Evolutionary conservation across 2,329 filamentous ascomycete genomes (phyloP).

Genomic region (Bipolaris cookei): DNA sequence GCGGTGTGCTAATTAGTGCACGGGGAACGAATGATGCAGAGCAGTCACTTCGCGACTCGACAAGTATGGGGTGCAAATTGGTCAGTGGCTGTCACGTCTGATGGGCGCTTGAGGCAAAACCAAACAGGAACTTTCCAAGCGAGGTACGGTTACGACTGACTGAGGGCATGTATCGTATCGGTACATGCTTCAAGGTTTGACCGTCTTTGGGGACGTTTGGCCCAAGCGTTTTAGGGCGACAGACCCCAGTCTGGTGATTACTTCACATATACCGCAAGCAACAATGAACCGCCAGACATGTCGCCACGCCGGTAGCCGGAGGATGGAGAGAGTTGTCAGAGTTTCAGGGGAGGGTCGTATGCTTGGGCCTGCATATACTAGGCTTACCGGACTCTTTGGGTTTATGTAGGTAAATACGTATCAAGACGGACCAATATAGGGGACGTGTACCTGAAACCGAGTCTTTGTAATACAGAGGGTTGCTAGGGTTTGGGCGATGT

Average conservation of each 20-base stretch:
- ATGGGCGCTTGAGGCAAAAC: not conserved
- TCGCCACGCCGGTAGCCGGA: not conserved
- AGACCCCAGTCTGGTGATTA: too few species aligned
- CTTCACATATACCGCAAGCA: too few species aligned
- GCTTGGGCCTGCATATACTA: too few species aligned
- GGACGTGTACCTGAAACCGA: not conserved
- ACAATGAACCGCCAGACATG: not conserved
- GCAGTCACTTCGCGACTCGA: not conserved
- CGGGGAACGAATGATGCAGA: not conserved
- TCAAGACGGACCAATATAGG: not conserved
- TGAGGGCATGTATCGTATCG: not conserved
- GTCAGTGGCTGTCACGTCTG: not conserved
- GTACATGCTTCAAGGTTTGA: not conserved
- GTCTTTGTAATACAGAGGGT: not conserved
- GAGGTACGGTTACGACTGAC: not conserved
- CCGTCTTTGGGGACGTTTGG: not conserved
- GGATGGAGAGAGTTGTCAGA: not conserved
- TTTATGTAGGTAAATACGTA: too few species aligned
- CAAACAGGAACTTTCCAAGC: constrained; percentile 1
- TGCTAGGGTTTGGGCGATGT: not conserved
- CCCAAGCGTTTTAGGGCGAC: not conserved
- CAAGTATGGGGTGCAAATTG: not conserved
- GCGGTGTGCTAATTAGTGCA: not conserved
- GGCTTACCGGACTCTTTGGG: too few species aligned
- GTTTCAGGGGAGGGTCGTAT: too few species aligned